Conservation (phyloP, 768 basidiomycete species). For the Phylloporus arenicola region DNA sequence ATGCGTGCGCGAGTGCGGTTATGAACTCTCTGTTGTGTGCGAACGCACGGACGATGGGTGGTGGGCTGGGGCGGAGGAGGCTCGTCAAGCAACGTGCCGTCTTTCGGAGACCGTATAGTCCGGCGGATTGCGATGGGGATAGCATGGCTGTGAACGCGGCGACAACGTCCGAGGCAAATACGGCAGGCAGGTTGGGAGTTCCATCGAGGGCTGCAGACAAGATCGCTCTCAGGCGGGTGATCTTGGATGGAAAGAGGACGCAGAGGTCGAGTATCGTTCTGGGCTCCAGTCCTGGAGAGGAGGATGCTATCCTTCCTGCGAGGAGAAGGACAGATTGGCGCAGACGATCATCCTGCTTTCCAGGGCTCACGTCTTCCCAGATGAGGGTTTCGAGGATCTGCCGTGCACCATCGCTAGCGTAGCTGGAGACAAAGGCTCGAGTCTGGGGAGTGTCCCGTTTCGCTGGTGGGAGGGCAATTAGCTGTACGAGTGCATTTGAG, state of each 20-base stretch:
- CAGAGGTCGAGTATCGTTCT: slow-evolving; percentile 59
- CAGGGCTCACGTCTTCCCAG: slow-evolving; percentile 39
- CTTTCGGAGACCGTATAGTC: slow-evolving; percentile 63
- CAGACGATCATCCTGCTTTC: slow-evolving; percentile 41
- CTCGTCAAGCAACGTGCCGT: slow-evolving; percentile 50
- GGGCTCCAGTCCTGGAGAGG: slow-evolving; percentile 40
- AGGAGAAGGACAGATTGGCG: slow-evolving; percentile 47
- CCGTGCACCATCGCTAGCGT: slow-evolving; percentile 51
- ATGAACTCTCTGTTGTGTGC: slow-evolving; percentile 48
- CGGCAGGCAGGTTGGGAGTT: slow-evolving; percentile 29
- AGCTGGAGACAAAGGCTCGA: slow-evolving; percentile 49
- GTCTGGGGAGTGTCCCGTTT: slow-evolving; percentile 44
- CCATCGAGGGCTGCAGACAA: slow-evolving; percentile 37
- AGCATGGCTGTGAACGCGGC: slow-evolving; percentile 52
- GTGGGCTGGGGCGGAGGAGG: slow-evolving; percentile 49
- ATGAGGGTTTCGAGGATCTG: slow-evolving; percentile 51
- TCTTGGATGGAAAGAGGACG: slow-evolving; percentile 47
- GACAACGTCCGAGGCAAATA: slow-evolving; percentile 43
- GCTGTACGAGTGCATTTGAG: slow-evolving; percentile 40
- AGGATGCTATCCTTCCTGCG: slow-evolving; percentile 47
- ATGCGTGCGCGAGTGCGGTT: slow-evolving; percentile 51
- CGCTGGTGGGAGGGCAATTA: slow-evolving; percentile 42
- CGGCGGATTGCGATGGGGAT: slow-evolving; percentile 38
- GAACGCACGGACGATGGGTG: slow-evolving; percentile 47
- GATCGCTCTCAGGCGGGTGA: slow-evolving; percentile 41